Base-by-base conservation (phyloP, 1,139 yeast genomes). In the Yamadazyma siamensis region DNA sequence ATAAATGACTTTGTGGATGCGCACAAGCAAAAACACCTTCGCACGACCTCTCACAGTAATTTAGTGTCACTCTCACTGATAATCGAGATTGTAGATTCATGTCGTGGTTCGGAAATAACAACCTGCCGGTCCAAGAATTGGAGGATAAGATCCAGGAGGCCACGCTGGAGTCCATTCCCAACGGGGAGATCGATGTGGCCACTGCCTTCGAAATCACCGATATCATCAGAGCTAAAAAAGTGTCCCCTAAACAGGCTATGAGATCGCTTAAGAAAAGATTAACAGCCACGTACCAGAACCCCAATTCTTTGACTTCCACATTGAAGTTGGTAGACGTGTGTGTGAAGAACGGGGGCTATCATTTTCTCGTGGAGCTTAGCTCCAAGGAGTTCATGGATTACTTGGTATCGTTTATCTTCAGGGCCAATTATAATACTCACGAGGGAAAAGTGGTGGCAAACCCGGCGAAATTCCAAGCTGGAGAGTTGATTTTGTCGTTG, bases 301-400 rank as follows among this genome's bases (percentile, higher is more conserved):
- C 96, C 6, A 88, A 88, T 54, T 74, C 80, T 18, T 84, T 85
- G 46, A 67, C 77, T 22, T 75, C 91, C 7, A 71, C 89, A 0
- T 70, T 94, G 49, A 83, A 82, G 50, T 64, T 94, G 41, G 67
- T 80, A 15, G 97, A 91, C 48, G 73, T 87, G 27, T 86, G 96
- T 58, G 83, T 91, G 35, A 91, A 94, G 61, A 91, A 94, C 54
- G 89, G 96, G 29, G 99, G 99, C 6, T 68, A 69, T 31, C 95
- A 87, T 47, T 89, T 91, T 46, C 65, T 91, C 20, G 68, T 66
- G 21, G 96, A 88, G 49, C 66, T 89, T 23, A 77, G 94, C 18
- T 74, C 91, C 12, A 76, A 89, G 43, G 97, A 91, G 55, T 91
- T 89, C 46, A 74, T 89, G 61, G 96, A 87, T 54, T 75, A 82